Evolutionary conservation across 1,284 basidiomycete genomes (phyloP), one percentile per base, ranked within the genome.

Genomic region (Tylopilus microsporus): DNA sequence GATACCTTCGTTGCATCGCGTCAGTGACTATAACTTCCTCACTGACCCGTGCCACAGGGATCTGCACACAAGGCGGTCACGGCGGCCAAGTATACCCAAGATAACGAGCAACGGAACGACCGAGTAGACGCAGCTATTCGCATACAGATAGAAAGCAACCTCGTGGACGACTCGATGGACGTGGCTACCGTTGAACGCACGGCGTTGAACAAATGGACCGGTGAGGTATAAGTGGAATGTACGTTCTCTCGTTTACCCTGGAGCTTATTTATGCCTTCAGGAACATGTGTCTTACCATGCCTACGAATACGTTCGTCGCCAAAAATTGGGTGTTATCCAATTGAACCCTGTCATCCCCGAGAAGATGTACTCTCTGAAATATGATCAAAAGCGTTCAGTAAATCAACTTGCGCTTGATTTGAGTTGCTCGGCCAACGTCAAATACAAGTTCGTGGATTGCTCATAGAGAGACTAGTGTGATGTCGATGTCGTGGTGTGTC

Each of bases 261-360:
- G 21, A 19, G 42, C 51, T 65, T 21, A 60, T 30, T 18, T 15
- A 10, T 19, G 16, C 32, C 1, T 49, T 16, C 65, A 91, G 89
- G 37, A 76, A 80, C 91, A 92, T 1, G 96, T 95, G 0, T 96
- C 99, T 75, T 89, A 86, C 61, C 93, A 98, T 70, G 81, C 86
- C 3, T 98, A 98, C 71, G 95, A 98, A 74, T 98, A 97, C 70
- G 72, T 90, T n/a, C 85, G 92, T 19, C 95, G 96, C 0, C 87
- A 88, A 66, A 96, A 93, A 74, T 81, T 97, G 7, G 96, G 96
- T 43, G 86, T 98, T 43, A 89, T 98, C 71, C 87, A 86, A 70
- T 76, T 97, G 60, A 98, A 98, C 72, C 86, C 89, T 2, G 84
- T 81, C 2, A 87, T 99, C 12, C 25, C 25, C 32, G 8, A 32